Base-by-base conservation (phyloP, 2,329 filamentous ascomycete genomes). In the Metarhizium guizhouense region DNA sequence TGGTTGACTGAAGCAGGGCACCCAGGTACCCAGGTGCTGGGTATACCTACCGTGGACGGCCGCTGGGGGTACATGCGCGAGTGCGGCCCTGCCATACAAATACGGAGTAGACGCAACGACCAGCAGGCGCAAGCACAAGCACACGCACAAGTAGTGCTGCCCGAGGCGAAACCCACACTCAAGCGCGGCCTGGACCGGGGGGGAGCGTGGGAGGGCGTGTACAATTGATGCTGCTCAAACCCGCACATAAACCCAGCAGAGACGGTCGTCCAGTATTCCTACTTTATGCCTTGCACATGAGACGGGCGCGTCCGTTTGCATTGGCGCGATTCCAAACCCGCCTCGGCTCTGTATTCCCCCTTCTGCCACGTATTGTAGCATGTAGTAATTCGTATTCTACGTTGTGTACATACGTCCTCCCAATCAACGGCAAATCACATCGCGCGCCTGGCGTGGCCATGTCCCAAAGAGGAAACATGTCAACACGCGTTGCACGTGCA, bases 391-490 rank as follows among this genome's bases (percentile, higher is more conserved):
- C 25, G 25, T 25, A 25, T 25, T 25, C 25, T 51, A 50, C 8
- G 25, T 51, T 40, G 13, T 38, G 6, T 25, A 10, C 11, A 14
- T 32, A 25, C 25, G 7, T 14, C 13, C n/a, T 51, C 18, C 32
- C 32, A 30, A 63, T 30, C 25, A 16, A 54, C 59, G 59, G 49
- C 66, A 65, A 70, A 70, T 69, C 64, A 65, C 58, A 60, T 62
- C 64, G 61, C 68, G 68, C 63, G 58, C 60, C 58, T 62, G 59
- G 57, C 58, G 57, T 58, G 60, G 54, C 58, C 58, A 55, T 59
- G 57, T 61, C 67, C 67, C 61, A 62, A 69, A 67, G 53, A 61
- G 66, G 67, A 66, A 70, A 67, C 61, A 65, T 66, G 64, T 68
- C 63, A 68, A 69, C 66, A 69, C 67, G 66, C 67, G 65, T 65